Base-by-base conservation (phyloP, 768 basidiomycete species). In the Paxillus involutus region DNA sequence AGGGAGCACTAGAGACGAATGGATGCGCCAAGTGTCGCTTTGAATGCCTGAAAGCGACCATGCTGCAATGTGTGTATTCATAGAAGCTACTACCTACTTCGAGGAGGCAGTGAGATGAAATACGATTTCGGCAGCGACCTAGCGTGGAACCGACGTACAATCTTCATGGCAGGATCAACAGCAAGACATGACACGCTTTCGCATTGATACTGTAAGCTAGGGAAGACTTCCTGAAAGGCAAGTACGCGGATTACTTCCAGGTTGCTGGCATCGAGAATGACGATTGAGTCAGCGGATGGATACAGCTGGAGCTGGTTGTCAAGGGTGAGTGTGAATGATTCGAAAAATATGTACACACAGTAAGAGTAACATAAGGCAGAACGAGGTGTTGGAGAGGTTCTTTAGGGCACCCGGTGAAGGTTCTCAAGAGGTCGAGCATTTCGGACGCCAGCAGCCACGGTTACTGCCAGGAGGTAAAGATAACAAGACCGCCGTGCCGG, bases 171-270 rank as follows among this genome's bases (percentile, higher is more conserved):
- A 14, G 83, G 77, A 67, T 94, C 92, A 17, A 91, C 82, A 3
- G 85, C 76, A 29, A 92, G 71, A 61, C 80, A 84, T 26, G 80
- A 78, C 16, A 92, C 79, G 35, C 64, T 67, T 49, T 78, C 75
- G 26, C 70, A 68, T 11, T 71, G 61, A 52, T 79, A 73, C 9
- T 70, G 70, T 12, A 75, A 62, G n/a, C 80, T 78, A 6, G 91
- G 89, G 65, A 91, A 93, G 6, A 85, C 88, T 65, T 93, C 89
- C 75, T 82, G 86, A 63, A 93, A 89, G 32, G 86, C 82, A 21
- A 94, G 81, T 44, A 88, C 81, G 55, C 86, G 85, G 53, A 85
- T 68, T 44, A 93, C 77, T 16, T 75, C 68, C 33, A 92, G 81
- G 14, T 75, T 78, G 52, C 74, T 78, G n/a, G 90, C 87, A 75